These are phyloP conservation scores for Atkinsonella texensis DNA, from an alignment of 2,329 filamentous ascomycete species.

Conservation along the genomic window DNA sequence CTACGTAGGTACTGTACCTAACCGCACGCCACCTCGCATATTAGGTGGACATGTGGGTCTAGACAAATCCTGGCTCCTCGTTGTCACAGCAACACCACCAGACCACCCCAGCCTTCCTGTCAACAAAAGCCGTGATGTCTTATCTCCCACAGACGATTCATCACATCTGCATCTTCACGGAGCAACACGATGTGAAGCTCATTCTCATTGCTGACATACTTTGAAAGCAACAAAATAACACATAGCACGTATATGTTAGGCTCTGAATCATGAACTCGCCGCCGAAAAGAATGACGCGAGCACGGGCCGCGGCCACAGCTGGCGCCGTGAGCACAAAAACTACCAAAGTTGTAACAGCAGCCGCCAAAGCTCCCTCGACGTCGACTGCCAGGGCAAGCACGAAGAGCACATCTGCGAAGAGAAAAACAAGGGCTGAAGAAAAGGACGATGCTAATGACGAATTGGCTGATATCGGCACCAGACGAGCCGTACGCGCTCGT, in stretches of 20 bases:
- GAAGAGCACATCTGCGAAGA: constrained; percentile 23
- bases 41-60: too few species aligned
- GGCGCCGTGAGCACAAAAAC: constrained; percentile 26
- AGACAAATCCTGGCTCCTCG: background rate
- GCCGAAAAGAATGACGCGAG: constrained; percentile 47
- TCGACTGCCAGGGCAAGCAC: constrained; percentile 19
- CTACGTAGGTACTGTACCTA: too few species aligned
- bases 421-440: constrained; percentile 45
- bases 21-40: too few species aligned
- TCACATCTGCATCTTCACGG: constrained; percentile 8
- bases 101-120: background rate
- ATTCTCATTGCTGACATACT: background rate
- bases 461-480: constrained; percentile 17
- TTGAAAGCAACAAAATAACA: background rate
- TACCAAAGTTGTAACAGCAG: constrained; percentile 35
- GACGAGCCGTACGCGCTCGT: constrained; percentile 30
- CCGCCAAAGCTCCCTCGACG: constrained; percentile 33
- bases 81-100: constrained; percentile 1
- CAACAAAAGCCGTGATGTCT: constrained; percentile 3
- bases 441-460: constrained; percentile 32
- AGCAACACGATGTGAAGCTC: constrained; percentile 16
- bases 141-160: background rate
- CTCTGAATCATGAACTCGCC: constrained; percentile 37
- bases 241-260: background rate
- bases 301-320: constrained; percentile 31